Evolutionary conservation across 108 stramenopile genomes (phyloP), one percentile per base, ranked within the genome.

Genomic region (Schizochytrium sp.): DNA sequence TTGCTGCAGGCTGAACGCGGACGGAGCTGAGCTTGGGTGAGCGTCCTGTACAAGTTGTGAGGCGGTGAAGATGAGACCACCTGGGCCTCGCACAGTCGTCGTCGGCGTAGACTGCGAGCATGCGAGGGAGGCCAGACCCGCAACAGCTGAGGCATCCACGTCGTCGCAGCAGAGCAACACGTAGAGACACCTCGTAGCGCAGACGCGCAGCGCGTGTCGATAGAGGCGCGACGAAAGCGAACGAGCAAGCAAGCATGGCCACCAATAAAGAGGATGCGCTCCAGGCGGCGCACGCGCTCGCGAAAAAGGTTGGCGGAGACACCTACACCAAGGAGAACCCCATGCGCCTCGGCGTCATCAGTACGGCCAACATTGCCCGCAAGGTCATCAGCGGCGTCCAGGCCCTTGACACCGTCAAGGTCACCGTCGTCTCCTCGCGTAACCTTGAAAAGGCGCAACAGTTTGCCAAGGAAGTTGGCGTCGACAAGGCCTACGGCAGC

Each of bases 381-480:
- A 89, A 89, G 76, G 69, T 72, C 18, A 48, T 57, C n/a, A 6
- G 48, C 45, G 72, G 60, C 57, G 69, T 89, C 5, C 43, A 23
- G 16, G 5, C 21, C 18, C 23, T 29, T 45, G 47, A 59, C 21
- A 44, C 10, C 43, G 57, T 43, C 48, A 6, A 55, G 34, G 71
- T 87, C 47, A n/a, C 29, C 3, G 89, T 58, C 45, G 87, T 89
- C 12, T 58, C 76, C 18, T 87, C 72, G 43, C 72, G 89, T 5
- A 44, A 23, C 8, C 58, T 87, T 21, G 51, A 83, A 14, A 89
- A 89, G 89, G 89, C 89, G 43, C 28, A 89, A n/a, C 28, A 34
- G 2, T 89, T 28, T 5, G 72, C 48, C 47, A 41, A 41, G 34
- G 72, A 89, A 3, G 12, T 87, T 19, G 43, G 59, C 44, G 10